Conservation (phyloP, 306 rosid species). For the Trifolium dubium region DNA sequence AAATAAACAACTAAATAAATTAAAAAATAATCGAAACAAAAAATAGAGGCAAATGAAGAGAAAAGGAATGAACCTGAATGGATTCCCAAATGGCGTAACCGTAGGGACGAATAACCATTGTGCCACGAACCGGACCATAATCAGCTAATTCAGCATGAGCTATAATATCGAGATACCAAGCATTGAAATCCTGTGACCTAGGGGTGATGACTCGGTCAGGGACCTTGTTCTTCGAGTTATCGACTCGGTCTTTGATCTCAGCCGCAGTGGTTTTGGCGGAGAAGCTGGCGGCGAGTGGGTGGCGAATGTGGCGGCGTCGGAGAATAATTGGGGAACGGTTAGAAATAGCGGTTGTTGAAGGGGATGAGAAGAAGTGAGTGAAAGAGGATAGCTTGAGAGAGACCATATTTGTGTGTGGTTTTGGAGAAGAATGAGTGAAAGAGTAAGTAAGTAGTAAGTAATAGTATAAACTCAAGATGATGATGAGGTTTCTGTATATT, state of each 20-base stretch:
- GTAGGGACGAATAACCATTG: slow-evolving; percentile 98
- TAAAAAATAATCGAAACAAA: background rate
- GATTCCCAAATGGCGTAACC: slow-evolving; percentile 98
- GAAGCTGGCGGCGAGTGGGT: slow-evolving; percentile 40
- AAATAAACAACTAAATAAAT: background rate
- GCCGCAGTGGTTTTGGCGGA: slow-evolving; percentile 56
- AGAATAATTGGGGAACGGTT: slow-evolving; percentile 44
- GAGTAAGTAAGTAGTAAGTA: background rate
- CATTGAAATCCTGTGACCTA: slow-evolving; percentile 92
- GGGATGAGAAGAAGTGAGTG: slow-evolving; percentile 60
- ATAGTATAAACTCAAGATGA: background rate
- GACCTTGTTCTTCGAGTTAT: slow-evolving; percentile 59
- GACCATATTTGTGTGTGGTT: slow-evolving; percentile 57
- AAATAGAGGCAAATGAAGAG: background rate
- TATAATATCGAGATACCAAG: slow-evolving; percentile 89
- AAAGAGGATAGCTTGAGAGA: slow-evolving; percentile 70
- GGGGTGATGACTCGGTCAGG: slow-evolving; percentile 76
- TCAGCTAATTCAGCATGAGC: slow-evolving; percentile 93
- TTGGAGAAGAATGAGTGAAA: background rate
- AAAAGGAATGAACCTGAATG: slow-evolving; percentile 67
- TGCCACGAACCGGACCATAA: slow-evolving; percentile 98
- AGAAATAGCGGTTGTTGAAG: slow-evolving; percentile 45
- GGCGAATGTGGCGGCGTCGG: slow-evolving; percentile 43
- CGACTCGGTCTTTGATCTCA: slow-evolving; percentile 56
- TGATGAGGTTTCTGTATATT: no score